Evolutionary conservation across 805 yeast genomes (phyloP), one percentile per base, ranked within the genome.

Genomic region (Jamesozyma spencerorum): DNA sequence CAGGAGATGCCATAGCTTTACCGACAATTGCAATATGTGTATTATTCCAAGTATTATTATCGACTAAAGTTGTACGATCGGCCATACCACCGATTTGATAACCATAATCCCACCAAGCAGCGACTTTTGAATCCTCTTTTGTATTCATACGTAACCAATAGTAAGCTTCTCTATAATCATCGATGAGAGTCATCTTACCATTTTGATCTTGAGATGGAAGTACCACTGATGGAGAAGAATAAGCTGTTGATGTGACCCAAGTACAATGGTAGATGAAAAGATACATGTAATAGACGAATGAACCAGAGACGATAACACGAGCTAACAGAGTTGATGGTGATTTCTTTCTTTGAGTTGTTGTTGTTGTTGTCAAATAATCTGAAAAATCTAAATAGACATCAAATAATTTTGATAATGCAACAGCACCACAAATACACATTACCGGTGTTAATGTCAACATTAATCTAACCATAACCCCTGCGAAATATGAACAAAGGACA

Each of bases 101-200:
- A 41, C 99, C 99, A 59, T 94, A 94, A 70, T 94, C 98, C 99
- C 99, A 92, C 98, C 99, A 92, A 10, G 97, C 81, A 82, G 94
- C 86, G 46, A 92, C 83, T 63, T 85, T 88, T 28, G 97, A 84
- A 60, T 92, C 97, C 61, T 92, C 96, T 3, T 84, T 79, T 1
- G 98, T 92, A 68, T 92, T 92, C 95, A 90, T 88, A 58, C 98
- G 79, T 54, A 92, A 71, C 98, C 98, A 92, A 63, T 90, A 92
- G 69, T 92, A 92, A 10, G 97, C 98, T 70, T 92, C 99, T 66
- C 99, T 79, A 71, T 81, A 92, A 64, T 92, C 99, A 63, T 92
- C 99, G 57, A 92, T 92, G 50, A 90, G 68, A 45, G 74, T 71
- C 50, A 76, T 81, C 14, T 85, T 74, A 1, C 99, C 98, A 58